Percentiles rank a stretch among this genome's conserved stretches.
Evolutionary conservation across 768 basidiomycete species (phyloP).

Genomic region (Serendipita sp.): DNA sequence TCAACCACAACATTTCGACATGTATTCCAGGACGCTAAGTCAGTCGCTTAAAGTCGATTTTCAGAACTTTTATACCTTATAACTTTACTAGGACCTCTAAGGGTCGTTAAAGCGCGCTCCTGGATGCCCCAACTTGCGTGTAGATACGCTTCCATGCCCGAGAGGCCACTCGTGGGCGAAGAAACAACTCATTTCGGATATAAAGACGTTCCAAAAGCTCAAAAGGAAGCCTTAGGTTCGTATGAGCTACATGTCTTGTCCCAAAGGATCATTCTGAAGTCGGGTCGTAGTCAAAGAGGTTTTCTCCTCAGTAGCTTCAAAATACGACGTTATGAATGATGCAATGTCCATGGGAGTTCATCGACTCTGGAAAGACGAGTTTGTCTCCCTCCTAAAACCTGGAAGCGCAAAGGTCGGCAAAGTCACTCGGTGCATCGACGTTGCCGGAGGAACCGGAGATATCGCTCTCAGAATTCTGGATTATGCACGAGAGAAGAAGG

Average conservation of each 20-base stretch:
- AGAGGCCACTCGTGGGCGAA: not conserved
- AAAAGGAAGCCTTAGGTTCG: constrained; percentile 58
- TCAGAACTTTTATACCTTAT: not conserved
- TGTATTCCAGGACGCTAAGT: not conserved
- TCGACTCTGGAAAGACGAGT: constrained; percentile 90
- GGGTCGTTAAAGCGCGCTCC: not conserved
- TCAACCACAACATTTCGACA: not conserved
- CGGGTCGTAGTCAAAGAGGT: constrained; percentile 55
- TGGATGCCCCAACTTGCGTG: not conserved
- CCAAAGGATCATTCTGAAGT: not conserved
- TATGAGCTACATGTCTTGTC: not conserved
- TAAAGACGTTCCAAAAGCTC: constrained; percentile 67
- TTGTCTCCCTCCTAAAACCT: constrained; percentile 59
- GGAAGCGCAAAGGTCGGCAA: constrained; percentile 46
- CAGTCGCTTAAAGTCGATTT: not conserved
- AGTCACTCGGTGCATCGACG: constrained; percentile 68
- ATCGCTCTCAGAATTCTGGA: constrained; percentile 91
- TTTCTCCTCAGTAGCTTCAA: constrained; percentile 89
- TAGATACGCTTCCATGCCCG: not conserved
- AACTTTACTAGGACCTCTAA: not conserved
- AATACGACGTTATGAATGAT: constrained; percentile 98
- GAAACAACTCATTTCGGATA: constrained; percentile 83
- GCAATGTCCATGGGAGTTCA: constrained; percentile 96
- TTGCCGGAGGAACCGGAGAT: constrained; percentile 96
- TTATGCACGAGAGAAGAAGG: constrained; percentile 73